Base-by-base conservation (phyloP, 2,329 filamentous ascomycete species). In the Colletotrichum nymphaeae region DNA sequence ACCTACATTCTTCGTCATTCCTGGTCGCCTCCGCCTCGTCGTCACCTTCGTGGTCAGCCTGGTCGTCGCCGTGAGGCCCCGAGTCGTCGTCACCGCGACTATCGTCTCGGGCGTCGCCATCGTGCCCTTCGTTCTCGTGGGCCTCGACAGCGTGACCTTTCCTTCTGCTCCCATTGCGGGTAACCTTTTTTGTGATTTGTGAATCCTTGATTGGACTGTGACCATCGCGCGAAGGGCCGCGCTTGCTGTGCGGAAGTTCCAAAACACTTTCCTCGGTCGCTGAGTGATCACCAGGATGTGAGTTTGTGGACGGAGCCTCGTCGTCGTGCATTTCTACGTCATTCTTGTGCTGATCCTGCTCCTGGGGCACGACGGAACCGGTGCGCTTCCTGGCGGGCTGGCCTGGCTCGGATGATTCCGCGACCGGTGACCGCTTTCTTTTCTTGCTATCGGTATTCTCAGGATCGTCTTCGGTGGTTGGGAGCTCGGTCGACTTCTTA, bases 1-100 rank as follows among this genome's bases (percentile, higher is more conserved):
- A 78, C 88, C 82, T 88, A 90, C 91, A 80, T 79, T 92, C 90
- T 89, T 94, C 92, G 72, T 91, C 89, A 73, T 92, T 91, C 67
- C 83, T 91, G 63, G 88, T 86, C 24, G 86, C 87, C 75, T 92
- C 91, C 3, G 86, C 85, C 75, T 92, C 90, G 74, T 91, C 90
- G 75, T 91, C 88, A 68, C 86, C 84, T 76, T 91, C 90, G 76
- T 85, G 84, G 69, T 91, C 88, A 59, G 80, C 84, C 52, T 84
- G 84, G 26, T 89, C 88, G 49, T 91, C 88, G 32, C 88, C 92
- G 59, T 87, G 89, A 32, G 85, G 86, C 24, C 87, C 83, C 26
- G 81, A 79, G 63, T 88, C 85, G 56, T 85, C 86, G 26, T 84
- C 82, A 42, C 74, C 76, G 3, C 83, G 81, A 28, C 77, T 76